phyloP scores from a whole-genome alignment of 2,329 filamentous ascomycete genomes.

The Podosphaera leucotricha region DNA sequence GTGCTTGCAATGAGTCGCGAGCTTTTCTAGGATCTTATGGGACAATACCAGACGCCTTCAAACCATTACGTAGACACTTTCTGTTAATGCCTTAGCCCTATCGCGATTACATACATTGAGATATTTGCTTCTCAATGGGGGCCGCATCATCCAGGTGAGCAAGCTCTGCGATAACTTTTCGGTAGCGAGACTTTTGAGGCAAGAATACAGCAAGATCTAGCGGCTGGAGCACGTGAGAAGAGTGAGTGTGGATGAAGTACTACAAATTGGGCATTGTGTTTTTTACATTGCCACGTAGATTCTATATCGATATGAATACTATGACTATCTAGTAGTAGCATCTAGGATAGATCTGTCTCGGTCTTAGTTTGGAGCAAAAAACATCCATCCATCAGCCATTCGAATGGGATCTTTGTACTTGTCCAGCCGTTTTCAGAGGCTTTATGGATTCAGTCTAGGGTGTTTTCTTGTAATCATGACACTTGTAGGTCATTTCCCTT shows the following conservation, averaged over 20 bases:
- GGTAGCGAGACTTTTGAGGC: not conserved
- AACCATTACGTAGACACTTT: not conserved
- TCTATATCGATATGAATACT: not conserved
- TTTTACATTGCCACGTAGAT: not conserved
- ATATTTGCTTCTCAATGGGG: not conserved
- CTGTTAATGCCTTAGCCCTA: not conserved
- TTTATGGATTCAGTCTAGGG: slow-evolving; percentile 8
- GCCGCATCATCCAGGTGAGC: not conserved
- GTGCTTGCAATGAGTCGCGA: not conserved
- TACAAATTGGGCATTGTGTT: not conserved
- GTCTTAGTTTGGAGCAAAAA: too few species aligned
- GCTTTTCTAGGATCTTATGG: not conserved
- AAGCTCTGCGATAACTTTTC: not conserved
- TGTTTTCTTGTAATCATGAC: slow-evolving; percentile 4
- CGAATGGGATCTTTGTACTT: slow-evolving; percentile 12
- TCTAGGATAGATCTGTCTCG: slow-evolving; percentile 17
- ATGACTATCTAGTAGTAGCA: slow-evolving; percentile 49
- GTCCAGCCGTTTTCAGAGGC: slow-evolving; percentile 15
- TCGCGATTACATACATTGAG: not conserved
- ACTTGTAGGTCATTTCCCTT: slow-evolving; percentile 3
- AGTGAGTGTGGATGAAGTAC: slow-evolving; percentile 9
- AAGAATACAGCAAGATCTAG: slow-evolving; percentile 16
- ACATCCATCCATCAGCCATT: slow-evolving; percentile 10
- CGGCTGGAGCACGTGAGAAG: slow-evolving; percentile 17
- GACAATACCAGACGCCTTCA: not conserved